These are phyloP conservation scores for Beauveria australis DNA, from an alignment of 2,329 filamentous ascomycete species.

Conservation along the genomic window DNA sequence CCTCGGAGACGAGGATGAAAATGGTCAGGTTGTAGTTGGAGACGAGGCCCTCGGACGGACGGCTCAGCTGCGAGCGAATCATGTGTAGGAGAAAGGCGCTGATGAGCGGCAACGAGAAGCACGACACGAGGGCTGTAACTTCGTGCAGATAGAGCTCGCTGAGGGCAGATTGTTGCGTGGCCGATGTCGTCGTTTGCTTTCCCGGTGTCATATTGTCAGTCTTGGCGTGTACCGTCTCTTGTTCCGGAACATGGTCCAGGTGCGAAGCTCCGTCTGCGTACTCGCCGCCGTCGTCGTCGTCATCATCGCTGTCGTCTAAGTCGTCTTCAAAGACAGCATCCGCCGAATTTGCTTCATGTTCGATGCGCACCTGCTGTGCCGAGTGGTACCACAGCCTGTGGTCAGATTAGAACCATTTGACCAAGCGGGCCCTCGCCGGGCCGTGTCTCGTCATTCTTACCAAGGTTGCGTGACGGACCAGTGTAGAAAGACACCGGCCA, in stretches of 20 bases:
- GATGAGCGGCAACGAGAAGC: constrained; percentile 68
- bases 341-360: constrained; percentile 38
- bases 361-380: constrained; percentile 53
- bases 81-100: constrained; percentile 79
- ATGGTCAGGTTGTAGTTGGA: constrained; percentile 91
- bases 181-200: constrained; percentile 14
- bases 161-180: constrained; percentile 33
- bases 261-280: constrained; percentile 15
- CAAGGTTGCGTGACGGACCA: constrained; percentile 89
- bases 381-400: constrained; percentile 65
- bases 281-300: constrained; percentile 13
- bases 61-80: constrained; percentile 71
- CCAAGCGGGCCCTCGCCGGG: background rate
- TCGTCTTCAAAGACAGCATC: constrained; percentile 32
- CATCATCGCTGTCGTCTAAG: constrained; percentile 20
- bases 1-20: constrained; percentile 78
- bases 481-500: constrained; percentile 81
- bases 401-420: background rate
- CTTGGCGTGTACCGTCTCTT: constrained; percentile 19
- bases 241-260: constrained; percentile 39
- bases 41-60: constrained; percentile 77
- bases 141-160: constrained; percentile 69
- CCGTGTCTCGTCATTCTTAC: constrained; percentile 38
- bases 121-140: constrained; percentile 63
- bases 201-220: constrained; percentile 14